Percentiles rank a stretch among this genome's conserved stretches.
These are phyloP conservation scores for Mycena vulgaris DNA, from an alignment of 768 basidiomycete species.

Conservation along the genomic window DNA sequence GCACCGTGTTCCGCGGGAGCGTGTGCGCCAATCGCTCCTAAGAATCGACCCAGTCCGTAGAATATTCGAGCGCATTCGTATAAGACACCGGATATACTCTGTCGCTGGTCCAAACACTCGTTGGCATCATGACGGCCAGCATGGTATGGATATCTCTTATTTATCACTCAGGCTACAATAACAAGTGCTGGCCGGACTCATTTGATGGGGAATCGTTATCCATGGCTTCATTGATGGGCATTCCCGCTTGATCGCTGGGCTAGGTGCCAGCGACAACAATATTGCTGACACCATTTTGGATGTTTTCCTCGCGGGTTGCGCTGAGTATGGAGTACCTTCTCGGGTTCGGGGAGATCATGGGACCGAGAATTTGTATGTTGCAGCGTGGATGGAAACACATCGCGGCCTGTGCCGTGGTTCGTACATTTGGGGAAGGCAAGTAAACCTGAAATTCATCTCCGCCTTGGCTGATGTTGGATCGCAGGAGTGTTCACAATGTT, in stretches of 20 bases:
- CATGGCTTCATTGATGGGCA: background rate
- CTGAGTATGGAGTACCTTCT: background rate
- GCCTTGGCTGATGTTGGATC: background rate
- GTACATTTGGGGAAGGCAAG: background rate
- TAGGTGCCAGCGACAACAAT: background rate
- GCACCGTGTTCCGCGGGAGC: background rate
- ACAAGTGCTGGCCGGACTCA: background rate
- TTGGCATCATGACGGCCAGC: background rate
- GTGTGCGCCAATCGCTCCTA: background rate
- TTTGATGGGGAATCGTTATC: background rate
- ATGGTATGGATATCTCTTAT: background rate
- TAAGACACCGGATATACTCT: background rate
- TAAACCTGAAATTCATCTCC: background rate
- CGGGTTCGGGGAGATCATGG: background rate
- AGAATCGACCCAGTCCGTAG: background rate
- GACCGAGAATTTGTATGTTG: background rate
- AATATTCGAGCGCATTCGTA: background rate
- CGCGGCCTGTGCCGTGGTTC: background rate
- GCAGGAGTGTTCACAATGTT: slow-evolving; percentile 58
- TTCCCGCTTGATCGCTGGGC: background rate
- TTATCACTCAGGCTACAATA: background rate
- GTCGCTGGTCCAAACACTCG: background rate
- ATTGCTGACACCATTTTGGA: background rate
- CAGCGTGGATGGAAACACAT: background rate
- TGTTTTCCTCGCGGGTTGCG: background rate